Conservation (phyloP, 2,329 filamentous ascomycete species). For the Ramichloridium luteum region DNA sequence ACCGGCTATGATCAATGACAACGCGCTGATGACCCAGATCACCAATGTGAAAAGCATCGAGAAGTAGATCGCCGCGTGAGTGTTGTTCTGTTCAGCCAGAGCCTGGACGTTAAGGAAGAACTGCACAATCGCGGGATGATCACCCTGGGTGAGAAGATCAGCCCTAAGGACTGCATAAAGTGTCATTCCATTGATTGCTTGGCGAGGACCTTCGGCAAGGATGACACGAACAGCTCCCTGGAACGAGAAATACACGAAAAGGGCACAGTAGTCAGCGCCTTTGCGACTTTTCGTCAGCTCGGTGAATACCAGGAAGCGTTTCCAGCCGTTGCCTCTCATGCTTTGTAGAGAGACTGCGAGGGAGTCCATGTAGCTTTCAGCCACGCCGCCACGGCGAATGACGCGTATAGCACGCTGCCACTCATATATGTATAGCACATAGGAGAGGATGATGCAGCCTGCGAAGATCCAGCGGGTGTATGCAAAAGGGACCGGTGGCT, state of each 20-base stretch:
- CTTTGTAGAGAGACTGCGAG: constrained; percentile 76
- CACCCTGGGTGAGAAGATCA: constrained; percentile 50
- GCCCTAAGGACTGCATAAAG: constrained; percentile 71
- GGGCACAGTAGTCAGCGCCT: constrained; percentile 75
- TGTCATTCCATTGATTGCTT: constrained; percentile 81
- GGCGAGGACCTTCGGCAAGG: constrained; percentile 81
- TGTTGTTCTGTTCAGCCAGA: constrained; percentile 60
- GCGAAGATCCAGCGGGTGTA: constrained; percentile 93
- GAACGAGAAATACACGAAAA: constrained; percentile 82
- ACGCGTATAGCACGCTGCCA: constrained; percentile 68
- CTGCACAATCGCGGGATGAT: constrained; percentile 53
- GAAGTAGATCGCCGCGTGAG: constrained; percentile 70
- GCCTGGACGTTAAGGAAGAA: constrained; percentile 74
- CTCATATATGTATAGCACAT: constrained; percentile 68
- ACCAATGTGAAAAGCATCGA: constrained; percentile 88
- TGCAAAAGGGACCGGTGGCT: constrained; percentile 62
- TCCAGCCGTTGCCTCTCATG: constrained; percentile 71
- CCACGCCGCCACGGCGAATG: constrained; percentile 73
- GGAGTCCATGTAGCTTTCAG: constrained; percentile 81
- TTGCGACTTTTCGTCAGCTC: constrained; percentile 85
- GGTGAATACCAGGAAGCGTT: constrained; percentile 82
- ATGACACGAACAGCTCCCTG: constrained; percentile 79
- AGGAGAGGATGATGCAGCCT: constrained; percentile 80
- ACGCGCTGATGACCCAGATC: constrained; percentile 72
- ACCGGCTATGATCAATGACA: constrained; percentile 60